phyloP scores from a whole-genome alignment of 2,329 filamentous ascomycete species.

The Neofusicoccum cordaticola region DNA sequence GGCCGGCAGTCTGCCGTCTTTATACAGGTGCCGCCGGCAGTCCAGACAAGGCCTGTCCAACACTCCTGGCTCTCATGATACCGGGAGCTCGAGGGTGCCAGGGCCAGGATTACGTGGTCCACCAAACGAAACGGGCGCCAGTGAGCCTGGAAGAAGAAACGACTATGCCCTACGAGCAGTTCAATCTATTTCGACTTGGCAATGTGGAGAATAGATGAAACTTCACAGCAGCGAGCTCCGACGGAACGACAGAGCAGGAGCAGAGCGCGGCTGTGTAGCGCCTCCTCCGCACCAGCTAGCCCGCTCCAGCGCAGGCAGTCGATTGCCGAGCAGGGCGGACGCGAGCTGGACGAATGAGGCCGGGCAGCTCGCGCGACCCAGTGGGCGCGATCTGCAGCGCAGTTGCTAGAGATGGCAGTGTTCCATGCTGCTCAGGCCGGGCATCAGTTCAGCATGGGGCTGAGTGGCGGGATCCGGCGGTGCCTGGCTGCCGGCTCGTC shows the following conservation, averaged over 20 bases:
- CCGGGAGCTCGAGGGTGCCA: background rate
- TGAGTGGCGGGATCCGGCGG: too few relatives aligned
- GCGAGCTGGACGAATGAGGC: background rate
- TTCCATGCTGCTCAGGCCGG: background rate
- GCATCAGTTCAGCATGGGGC: too few relatives aligned
- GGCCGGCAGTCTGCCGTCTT: background rate
- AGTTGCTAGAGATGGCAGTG: background rate
- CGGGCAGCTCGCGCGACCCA: too few relatives aligned
- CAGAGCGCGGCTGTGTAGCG: background rate
- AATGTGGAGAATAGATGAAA: constrained; percentile 14
- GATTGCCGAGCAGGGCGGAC: background rate
- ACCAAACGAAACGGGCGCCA: constrained; percentile 1
- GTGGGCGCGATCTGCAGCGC: background rate
- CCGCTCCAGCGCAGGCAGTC: background rate
- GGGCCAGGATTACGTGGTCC: constrained; percentile 3
- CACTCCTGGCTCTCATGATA: constrained; percentile 9
- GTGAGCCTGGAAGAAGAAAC: background rate
- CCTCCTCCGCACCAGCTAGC: background rate
- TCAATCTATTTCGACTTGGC: constrained; percentile 12
- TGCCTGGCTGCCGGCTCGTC: too few relatives aligned
- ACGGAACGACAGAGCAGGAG: background rate
- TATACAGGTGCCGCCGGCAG: background rate
- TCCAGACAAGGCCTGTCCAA: background rate
- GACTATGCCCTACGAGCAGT: background rate
- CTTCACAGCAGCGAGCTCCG: background rate